Percentiles rank a stretch among this genome's conserved stretches.
phyloP scores from a whole-genome alignment of 2,329 filamentous ascomycete genomes.

The Penicillium sp. region DNA sequence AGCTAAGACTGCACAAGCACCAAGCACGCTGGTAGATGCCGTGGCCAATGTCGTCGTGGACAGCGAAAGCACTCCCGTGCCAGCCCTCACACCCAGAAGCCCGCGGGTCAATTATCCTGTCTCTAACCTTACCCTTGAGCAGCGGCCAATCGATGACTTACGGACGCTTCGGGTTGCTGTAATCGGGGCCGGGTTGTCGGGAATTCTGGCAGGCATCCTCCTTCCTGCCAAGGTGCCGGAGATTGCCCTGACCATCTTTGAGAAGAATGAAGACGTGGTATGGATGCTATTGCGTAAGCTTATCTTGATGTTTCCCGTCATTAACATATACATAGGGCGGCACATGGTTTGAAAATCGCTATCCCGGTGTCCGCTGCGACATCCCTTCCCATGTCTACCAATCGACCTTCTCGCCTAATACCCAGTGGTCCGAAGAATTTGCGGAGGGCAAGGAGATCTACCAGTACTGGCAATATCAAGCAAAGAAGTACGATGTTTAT shows the following conservation, averaged over 20 bases:
- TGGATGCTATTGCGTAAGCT: conserved; percentile 9
- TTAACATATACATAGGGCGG: too few species aligned
- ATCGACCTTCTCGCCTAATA: neutral
- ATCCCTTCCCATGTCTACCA: conserved; percentile 38
- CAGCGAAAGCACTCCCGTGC: too few species aligned
- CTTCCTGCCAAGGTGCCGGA: neutral
- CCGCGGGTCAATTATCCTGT: too few species aligned
- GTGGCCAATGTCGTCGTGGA: too few species aligned
- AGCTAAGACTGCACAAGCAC: too few species aligned
- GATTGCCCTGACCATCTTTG: conserved; percentile 17
- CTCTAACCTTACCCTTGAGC: too few species aligned
- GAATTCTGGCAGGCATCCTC: conserved; percentile 18
- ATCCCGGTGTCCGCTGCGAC: conserved; percentile 40
- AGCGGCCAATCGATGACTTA: too few species aligned
- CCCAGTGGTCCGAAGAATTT: neutral
- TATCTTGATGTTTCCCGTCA: too few species aligned
- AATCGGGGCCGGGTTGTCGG: conserved; percentile 19
- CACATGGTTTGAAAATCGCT: conserved; percentile 37
- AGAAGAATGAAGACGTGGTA: conserved; percentile 35
- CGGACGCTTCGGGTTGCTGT: neutral
- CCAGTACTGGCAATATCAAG: neutral
- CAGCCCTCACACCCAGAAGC: too few species aligned
- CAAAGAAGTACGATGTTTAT: neutral
- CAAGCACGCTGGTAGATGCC: too few species aligned
- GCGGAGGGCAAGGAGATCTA: neutral